These are phyloP conservation scores for Termitomyces sp. DNA, from an alignment of 768 basidiomycete species.

Conservation along the genomic window DNA sequence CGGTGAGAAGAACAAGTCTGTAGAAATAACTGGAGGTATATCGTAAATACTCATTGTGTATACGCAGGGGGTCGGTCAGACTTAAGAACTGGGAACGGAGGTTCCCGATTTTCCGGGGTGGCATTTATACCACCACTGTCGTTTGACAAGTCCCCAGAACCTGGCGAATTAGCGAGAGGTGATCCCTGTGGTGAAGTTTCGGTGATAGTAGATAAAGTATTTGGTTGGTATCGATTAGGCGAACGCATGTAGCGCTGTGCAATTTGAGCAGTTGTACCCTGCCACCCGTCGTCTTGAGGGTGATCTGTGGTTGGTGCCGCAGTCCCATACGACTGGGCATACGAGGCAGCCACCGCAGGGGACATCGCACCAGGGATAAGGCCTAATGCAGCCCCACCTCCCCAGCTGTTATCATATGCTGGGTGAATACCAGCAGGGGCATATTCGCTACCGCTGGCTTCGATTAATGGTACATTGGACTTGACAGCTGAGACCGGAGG, in stretches of 20 bases:
- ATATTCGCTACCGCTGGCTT: conserved; percentile 1
- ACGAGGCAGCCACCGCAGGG: conserved; percentile 4
- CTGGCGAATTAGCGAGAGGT: conserved; percentile 11
- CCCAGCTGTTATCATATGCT: conserved; percentile 3
- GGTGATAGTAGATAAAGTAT: conserved; percentile 16
- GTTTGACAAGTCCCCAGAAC: conserved; percentile 8
- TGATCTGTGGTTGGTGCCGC: neutral
- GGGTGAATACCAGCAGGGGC: neutral
- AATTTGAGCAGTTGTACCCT: conserved; percentile 14
- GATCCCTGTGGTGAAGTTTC: conserved; percentile 15
- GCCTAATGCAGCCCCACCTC: neutral
- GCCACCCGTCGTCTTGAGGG: conserved; percentile 7
- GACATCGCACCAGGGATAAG: conserved; percentile 10
- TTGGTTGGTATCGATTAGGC: conserved; percentile 15
- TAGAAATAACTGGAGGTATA: neutral
- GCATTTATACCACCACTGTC: neutral
- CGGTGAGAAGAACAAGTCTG: neutral
- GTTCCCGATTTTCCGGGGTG: conserved; percentile 1
- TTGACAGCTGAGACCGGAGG: conserved; percentile 1
- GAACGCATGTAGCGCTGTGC: conserved; percentile 11
- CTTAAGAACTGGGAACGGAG: conserved; percentile 4
- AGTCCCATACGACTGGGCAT: conserved; percentile 7
- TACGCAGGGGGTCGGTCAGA: conserved; percentile 4
- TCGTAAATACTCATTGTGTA: neutral
- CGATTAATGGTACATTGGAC: neutral